Conservation (phyloP, 1,139 yeast genomes). For the Debaryomycetaceae sp. region DNA sequence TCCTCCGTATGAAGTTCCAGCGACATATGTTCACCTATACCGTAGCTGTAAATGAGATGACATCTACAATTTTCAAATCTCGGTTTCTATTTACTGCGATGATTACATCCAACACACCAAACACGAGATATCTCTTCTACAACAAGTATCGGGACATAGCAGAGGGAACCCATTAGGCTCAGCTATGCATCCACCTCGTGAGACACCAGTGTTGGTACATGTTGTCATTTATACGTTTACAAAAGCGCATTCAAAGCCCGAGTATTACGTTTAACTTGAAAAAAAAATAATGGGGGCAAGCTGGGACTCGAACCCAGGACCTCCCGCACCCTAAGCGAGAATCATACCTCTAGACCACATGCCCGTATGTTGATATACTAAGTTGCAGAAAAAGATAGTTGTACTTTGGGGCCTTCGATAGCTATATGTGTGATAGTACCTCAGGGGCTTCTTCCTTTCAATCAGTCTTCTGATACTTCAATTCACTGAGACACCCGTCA, state of each 20-base stretch:
- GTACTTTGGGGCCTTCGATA: too few species aligned
- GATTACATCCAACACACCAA: background rate
- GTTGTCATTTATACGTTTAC: too few species aligned
- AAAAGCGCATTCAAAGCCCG: too few species aligned
- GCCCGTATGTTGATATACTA: constrained; percentile 12
- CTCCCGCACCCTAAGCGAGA: constrained; percentile 37
- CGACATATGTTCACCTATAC: background rate
- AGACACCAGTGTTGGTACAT: background rate
- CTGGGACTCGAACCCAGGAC: constrained; percentile 41
- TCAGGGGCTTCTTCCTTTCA: too few species aligned
- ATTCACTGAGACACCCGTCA: too few species aligned
- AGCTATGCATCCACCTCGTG: background rate
- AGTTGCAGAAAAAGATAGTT: too few species aligned
- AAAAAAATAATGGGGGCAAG: constrained; percentile 24
- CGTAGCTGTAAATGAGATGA: background rate
- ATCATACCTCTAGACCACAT: constrained; percentile 35
- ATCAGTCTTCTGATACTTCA: too few species aligned
- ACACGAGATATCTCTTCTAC: background rate
- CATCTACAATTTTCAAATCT: background rate
- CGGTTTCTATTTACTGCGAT: background rate
- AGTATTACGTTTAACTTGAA: background rate
- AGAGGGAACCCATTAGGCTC: too few species aligned
- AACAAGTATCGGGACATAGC: background rate
- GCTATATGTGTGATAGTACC: too few species aligned
- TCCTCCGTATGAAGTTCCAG: background rate